phyloP scores from a whole-genome alignment of 768 basidiomycete species.

The Roridomyces roridus region DNA sequence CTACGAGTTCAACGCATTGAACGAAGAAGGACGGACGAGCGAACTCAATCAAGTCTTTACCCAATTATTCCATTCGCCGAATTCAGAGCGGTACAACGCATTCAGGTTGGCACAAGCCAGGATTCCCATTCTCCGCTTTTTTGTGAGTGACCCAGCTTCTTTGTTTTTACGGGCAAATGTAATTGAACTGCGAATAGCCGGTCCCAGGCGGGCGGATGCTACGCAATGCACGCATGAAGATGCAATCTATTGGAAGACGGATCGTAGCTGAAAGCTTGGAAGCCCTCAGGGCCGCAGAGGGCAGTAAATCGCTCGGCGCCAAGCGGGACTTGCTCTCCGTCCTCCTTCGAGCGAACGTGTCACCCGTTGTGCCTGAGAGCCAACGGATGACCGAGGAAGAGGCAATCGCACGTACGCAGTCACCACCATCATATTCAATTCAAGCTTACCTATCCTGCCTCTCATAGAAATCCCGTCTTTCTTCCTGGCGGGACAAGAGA shows the following conservation, averaged over 20 bases:
- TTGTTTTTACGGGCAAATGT: not conserved
- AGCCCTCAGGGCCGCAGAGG: constrained; percentile 24
- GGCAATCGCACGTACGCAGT: constrained; percentile 37
- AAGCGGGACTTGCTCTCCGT: constrained; percentile 54
- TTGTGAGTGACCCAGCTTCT: constrained; percentile 37
- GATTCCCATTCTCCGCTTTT: constrained; percentile 35
- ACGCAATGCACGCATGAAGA: constrained; percentile 24
- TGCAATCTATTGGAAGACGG: constrained; percentile 44
- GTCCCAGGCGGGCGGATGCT: not conserved
- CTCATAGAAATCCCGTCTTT: constrained; percentile 46
- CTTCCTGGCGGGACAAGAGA: constrained; percentile 42
- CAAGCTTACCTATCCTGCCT: constrained; percentile 26
- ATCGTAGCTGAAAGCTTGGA: constrained; percentile 47
- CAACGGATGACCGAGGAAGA: constrained; percentile 55
- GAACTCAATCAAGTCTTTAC: constrained; percentile 41
- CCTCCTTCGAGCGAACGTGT: constrained; percentile 58
- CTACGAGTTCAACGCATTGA: constrained; percentile 12
- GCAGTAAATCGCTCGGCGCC: constrained; percentile 25
- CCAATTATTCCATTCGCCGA: constrained; percentile 31
- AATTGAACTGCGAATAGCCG: not conserved
- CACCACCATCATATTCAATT: not conserved
- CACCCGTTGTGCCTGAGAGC: constrained; percentile 47
- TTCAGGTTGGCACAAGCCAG: constrained; percentile 28
- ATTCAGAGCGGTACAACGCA: not conserved
- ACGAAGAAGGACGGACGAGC: constrained; percentile 28